phyloP scores from a whole-genome alignment of 441 rosid genomes.

The Gossypium aridum region DNA sequence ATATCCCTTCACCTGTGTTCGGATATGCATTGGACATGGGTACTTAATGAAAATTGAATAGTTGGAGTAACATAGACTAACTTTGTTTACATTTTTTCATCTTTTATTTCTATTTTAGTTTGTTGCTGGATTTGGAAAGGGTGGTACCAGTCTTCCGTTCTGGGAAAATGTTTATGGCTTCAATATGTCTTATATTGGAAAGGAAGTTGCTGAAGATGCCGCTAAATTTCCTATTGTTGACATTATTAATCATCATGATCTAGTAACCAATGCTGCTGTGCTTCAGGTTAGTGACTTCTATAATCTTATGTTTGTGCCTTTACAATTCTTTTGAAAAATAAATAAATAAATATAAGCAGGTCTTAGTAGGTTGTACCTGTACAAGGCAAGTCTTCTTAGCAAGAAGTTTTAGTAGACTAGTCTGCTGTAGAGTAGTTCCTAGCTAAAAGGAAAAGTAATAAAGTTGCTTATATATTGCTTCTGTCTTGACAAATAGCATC shows the following conservation, averaged over 20 bases:
- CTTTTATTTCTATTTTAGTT: conserved; percentile 29
- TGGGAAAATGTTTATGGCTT: conserved; percentile 93
- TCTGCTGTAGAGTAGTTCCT: neutral
- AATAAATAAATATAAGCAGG: neutral
- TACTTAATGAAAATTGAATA: neutral
- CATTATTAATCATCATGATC: conserved; percentile 45
- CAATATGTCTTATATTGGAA: conserved; percentile 77
- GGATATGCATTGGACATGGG: neutral
- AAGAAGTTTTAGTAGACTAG: neutral
- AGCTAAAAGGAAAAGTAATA: neutral
- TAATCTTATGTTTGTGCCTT: neutral
- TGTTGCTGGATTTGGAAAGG: conserved; percentile 90
- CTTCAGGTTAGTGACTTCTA: conserved; percentile 55
- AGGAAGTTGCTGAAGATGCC: conserved; percentile 68
- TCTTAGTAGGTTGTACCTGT: neutral
- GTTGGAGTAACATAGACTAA: neutral
- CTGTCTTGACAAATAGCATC: too few species aligned
- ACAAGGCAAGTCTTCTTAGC: neutral
- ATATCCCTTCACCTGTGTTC: neutral
- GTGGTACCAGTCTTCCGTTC: conserved; percentile 79
- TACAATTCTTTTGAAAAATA: neutral
- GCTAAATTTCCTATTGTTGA: conserved; percentile 67
- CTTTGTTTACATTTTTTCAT: neutral
- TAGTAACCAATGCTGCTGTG: conserved; percentile 54
- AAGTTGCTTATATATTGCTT: neutral